These are phyloP conservation scores for Pseudogymnoascus sp. DNA, from an alignment of 2,329 filamentous ascomycete species.

Conservation along the genomic window DNA sequence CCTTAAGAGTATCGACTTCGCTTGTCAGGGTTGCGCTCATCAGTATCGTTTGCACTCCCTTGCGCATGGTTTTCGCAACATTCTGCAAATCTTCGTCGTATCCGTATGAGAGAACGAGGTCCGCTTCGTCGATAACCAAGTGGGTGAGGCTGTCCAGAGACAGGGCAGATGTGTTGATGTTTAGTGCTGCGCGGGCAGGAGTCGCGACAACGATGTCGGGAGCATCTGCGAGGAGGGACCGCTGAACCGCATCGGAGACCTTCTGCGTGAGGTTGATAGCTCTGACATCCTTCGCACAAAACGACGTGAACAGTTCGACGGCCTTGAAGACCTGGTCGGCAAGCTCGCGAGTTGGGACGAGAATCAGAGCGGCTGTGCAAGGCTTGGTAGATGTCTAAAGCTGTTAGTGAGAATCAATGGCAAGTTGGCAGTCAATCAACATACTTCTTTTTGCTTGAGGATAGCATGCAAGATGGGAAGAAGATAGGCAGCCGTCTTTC, in stretches of 20 bases:
- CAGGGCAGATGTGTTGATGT: conserved; percentile 65
- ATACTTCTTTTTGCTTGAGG: conserved; percentile 65
- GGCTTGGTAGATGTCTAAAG: conserved; percentile 41
- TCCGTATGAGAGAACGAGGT: conserved; percentile 86
- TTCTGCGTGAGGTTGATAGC: conserved; percentile 84
- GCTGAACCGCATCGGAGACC: conserved; percentile 79
- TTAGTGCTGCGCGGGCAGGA: conserved; percentile 71
- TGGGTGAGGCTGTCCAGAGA: conserved; percentile 60
- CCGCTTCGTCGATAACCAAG: conserved; percentile 88
- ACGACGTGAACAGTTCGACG: conserved; percentile 67
- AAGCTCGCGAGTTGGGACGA: conserved; percentile 90
- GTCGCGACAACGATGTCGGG: conserved; percentile 91
- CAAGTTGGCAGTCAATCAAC: conserved; percentile 14
- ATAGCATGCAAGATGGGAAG: conserved; percentile 82
- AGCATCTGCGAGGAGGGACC: conserved; percentile 72
- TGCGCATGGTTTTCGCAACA: conserved; percentile 69
- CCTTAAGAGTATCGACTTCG: conserved; percentile 78
- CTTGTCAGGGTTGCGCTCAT: conserved; percentile 89
- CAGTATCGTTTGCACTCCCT: conserved; percentile 80
- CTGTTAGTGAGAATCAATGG: conserved; percentile 12
- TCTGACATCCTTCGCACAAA: conserved; percentile 76
- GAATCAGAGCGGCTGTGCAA: conserved; percentile 67
- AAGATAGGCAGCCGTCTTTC: conserved; percentile 94
- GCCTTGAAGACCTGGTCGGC: conserved; percentile 82
- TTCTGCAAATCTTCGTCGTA: conserved; percentile 84